Base-by-base conservation (phyloP, 352 stramenopile genomes). In the Salisapilia sapeloensis region DNA sequence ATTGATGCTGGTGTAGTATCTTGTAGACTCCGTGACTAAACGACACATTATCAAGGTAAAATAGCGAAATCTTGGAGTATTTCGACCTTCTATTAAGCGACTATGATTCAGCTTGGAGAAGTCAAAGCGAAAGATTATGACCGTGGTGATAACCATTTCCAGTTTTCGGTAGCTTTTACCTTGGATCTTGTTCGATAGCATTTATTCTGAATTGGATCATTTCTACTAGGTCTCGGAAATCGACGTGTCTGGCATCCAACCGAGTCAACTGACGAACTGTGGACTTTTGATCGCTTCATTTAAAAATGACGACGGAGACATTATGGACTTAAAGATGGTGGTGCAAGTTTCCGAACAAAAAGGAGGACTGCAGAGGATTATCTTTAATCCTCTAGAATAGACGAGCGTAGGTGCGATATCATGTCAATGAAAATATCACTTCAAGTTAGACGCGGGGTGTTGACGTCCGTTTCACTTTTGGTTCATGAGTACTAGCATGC, bases 361-460 rank as follows among this genome's bases (percentile, higher is more conserved):
- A 40, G 70, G 50, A 36, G 46, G 36, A 14, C 48, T 90, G 2
- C 74, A 87, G 42, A 54, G 77, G 21, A 92, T 90, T 48, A 74
- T 92, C 41, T 92, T 89, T 54, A 90, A 70, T 37, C 77, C 77
- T 8, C 43, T 92, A 26, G 71, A 92, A 56, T 91, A 77, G n/a
- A n/a, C n/a, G n/a, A n/a, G n/a, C n/a, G n/a, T n/a, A n/a, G n/a
- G n/a, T n/a, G n/a, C n/a, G n/a, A n/a, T n/a, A n/a, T n/a, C n/a
- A n/a, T n/a, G n/a, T n/a, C n/a, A n/a, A n/a, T n/a, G n/a, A n/a
- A n/a, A n/a, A n/a, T n/a, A n/a, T n/a, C n/a, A n/a, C n/a, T n/a
- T n/a, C n/a, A n/a, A n/a, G n/a, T n/a, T n/a, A n/a, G n/a, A n/a
- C n/a, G n/a, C n/a, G n/a, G n/a, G n/a, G n/a, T n/a, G n/a, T n/a